These are phyloP conservation scores for Massariosphaeria phaeospora DNA, from an alignment of 495 filamentous ascomycete genomes.

Conservation along the genomic window DNA sequence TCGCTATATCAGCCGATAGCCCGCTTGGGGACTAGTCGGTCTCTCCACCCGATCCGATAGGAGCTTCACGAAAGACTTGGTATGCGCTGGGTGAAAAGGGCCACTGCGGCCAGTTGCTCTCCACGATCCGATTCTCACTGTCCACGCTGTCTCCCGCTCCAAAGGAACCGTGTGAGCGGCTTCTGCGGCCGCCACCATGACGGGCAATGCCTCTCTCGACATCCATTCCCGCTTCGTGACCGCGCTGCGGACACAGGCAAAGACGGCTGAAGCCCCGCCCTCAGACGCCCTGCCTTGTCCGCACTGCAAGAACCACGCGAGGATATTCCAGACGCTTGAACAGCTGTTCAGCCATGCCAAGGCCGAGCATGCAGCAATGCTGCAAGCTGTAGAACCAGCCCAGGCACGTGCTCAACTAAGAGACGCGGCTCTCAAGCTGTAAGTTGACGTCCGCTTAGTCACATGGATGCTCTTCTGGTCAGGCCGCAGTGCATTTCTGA, in stretches of 20 bases:
- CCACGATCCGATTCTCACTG: slow-evolving; percentile 2
- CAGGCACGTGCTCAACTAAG: slow-evolving; percentile 11
- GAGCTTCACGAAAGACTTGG: background rate
- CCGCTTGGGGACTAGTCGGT: no score
- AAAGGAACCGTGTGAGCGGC: slow-evolving; percentile 1
- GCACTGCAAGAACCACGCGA: slow-evolving; percentile 15
- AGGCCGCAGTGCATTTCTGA: slow-evolving; percentile 3
- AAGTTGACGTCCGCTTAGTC: slow-evolving; percentile 6
- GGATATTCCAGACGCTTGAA: slow-evolving; percentile 26
- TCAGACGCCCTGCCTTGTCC: slow-evolving; percentile 14
- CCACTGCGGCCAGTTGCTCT: background rate
- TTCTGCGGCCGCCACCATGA: slow-evolving; percentile 4
- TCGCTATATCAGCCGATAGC: no score
- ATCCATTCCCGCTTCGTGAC: slow-evolving; percentile 10
- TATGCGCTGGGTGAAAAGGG: slow-evolving; percentile 4
- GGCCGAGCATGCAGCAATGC: slow-evolving; percentile 14
- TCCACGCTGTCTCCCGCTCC: background rate
- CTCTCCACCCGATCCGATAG: no score
- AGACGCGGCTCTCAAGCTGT: slow-evolving; percentile 12
- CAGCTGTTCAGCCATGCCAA: slow-evolving; percentile 25
- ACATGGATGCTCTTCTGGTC: background rate
- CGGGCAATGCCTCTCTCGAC: slow-evolving; percentile 11
- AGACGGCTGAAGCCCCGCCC: slow-evolving; percentile 16
- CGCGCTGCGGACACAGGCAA: slow-evolving; percentile 23
- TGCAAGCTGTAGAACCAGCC: background rate